Evolutionary conservation across 1,284 basidiomycete genomes (phyloP), one percentile per base, ranked within the genome.

Genomic region (Irpex sp.): DNA sequence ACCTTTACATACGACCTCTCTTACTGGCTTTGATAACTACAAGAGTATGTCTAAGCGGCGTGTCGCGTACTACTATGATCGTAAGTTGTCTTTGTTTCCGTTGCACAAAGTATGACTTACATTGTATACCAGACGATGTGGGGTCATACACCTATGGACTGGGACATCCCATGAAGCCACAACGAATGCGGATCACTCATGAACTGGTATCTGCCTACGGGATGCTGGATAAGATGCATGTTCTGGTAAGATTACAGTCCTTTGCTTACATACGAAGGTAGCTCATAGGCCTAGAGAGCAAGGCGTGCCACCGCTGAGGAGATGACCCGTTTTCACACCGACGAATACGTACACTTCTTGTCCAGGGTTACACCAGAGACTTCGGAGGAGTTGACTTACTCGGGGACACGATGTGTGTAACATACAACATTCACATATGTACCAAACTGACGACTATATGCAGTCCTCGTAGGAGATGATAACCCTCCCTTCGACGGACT

Each of bases 401-500:
- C 91, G 61, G 93, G 92, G 12, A 86, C 86, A 57, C 80, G 91
- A 74, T 96, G 94, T 94, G 68, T 70, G 91, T 45, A 4, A 8
- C 81, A 49, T 35, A 28, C 42, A 23, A 7, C 10, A 21, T 28
- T 16, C 48, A 5, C 47, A 14, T 21, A 14, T 14, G 33, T 23
- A 49, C 28, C 42, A 56, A 6, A 49, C 28, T 36, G 12, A 39
- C 21, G 1, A 14, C 6, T 7, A n/a, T 19, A 51, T 21, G 21
- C 48, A 64, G 63, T 64, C 73, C 79, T 96, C 35, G 84, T 93
- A 28, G 94, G 95, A 42, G 95, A 98, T 63, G 96, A 99, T 73
- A 98, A 98, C 69, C 96, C 96, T 2, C 86, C 94, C 0, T 99
- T 97, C 67, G 96, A 98, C 67, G 97, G 96, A 0, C 78, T 99